Evolutionary conservation across 345 rosid genomes (phyloP).

Genomic region (Chamaenerion angustifolium): DNA sequence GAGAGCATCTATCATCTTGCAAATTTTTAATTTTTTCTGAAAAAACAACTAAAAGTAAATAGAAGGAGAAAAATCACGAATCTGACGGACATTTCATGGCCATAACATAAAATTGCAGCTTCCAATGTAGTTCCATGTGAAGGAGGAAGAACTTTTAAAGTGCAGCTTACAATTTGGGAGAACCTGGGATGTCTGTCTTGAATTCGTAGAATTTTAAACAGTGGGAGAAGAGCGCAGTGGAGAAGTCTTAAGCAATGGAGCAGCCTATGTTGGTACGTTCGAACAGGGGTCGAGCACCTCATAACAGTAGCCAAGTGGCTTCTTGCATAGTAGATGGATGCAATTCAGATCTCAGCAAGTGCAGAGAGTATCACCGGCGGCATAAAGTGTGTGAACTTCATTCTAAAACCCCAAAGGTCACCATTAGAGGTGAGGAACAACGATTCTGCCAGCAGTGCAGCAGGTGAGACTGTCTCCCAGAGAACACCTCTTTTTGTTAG

Average conservation of each 20-base stretch:
- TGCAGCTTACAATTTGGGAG: constrained; percentile 1
- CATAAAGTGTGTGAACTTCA: constrained; percentile 70
- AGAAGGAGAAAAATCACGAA: no score
- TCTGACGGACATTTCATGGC: no score
- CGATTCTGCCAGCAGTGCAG: constrained; percentile 87
- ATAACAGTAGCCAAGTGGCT: constrained; percentile 26
- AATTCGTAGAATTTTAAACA: constrained; percentile 16
- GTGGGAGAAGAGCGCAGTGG: constrained; percentile 10
- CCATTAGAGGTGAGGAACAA: constrained; percentile 42
- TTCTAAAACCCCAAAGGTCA: constrained; percentile 49
- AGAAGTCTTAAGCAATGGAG: constrained; percentile 29
- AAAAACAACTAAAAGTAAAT: no score
- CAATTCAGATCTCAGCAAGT: constrained; percentile 45
- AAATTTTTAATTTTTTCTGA: no score
- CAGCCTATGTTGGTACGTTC: constrained; percentile 30
- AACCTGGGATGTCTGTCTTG: constrained; percentile 8
- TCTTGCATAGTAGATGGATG: constrained; percentile 74
- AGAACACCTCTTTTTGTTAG: not conserved
- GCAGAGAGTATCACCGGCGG: constrained; percentile 63
- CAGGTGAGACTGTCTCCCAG: constrained; percentile 22
- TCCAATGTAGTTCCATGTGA: constrained; percentile 4
- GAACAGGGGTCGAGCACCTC: constrained; percentile 35
- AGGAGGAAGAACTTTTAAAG: no score
- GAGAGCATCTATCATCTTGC: no score
- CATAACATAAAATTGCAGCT: not conserved